Conservation (phyloP, 331 rosid species). For the Phaseolus coccineus region DNA sequence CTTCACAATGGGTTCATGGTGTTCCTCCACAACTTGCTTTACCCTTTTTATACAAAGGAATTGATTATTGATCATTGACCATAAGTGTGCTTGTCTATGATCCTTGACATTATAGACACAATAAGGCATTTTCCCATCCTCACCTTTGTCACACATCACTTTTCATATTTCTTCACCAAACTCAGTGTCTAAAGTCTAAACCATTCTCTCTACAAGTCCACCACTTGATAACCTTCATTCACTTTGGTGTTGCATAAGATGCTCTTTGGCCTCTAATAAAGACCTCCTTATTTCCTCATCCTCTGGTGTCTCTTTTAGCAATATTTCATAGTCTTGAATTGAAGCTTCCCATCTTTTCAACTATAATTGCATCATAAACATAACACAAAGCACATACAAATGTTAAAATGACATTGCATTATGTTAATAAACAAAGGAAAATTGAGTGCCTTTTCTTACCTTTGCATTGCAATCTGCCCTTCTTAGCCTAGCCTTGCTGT, state of each 20-base stretch:
- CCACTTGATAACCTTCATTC: conserved; percentile 6
- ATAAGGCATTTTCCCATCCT: neutral
- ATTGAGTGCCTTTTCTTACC: conserved; percentile 48
- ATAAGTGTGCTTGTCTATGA: neutral
- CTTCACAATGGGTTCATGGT: neutral
- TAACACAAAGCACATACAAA: neutral
- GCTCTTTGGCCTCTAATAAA: conserved; percentile 56
- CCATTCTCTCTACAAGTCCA: neutral
- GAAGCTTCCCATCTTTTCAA: conserved; percentile 78
- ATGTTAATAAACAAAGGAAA: neutral
- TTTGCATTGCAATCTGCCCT: conserved; percentile 80
- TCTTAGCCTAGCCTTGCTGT: conserved; percentile 80
- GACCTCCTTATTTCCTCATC: conserved; percentile 59
- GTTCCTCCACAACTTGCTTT: neutral
- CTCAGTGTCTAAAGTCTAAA: neutral
- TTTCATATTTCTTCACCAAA: neutral
- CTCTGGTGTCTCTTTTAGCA: conserved; percentile 58
- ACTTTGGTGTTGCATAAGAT: conserved; percentile 46
- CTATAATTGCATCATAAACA: conserved; percentile 49
- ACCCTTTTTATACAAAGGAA: neutral
- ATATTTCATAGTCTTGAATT: conserved; percentile 66
- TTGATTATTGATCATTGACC: neutral
- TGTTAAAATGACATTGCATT: neutral
- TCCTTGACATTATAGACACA: neutral
- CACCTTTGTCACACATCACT: neutral